Percentiles rank a stretch among this genome's conserved stretches.
Evolutionary conservation across 1,284 basidiomycete genomes (phyloP).

Genomic region (Ganoderma multipileum): DNA sequence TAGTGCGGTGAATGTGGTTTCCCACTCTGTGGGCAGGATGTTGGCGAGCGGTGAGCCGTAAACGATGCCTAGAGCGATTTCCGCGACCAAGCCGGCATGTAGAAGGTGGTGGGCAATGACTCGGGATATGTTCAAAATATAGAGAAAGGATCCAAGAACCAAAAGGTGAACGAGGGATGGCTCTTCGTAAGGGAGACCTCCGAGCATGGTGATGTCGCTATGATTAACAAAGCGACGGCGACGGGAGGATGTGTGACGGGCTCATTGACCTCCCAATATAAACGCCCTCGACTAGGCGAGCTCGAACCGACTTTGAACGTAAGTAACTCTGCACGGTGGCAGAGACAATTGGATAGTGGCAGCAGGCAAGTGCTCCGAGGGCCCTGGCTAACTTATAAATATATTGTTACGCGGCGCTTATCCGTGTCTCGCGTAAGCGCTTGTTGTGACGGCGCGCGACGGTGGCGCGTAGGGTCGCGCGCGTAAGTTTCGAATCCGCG

Average conservation of each 20-base stretch:
- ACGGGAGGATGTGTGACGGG: not conserved
- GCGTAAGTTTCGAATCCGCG: not conserved
- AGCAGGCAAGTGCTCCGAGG: too few relatives aligned
- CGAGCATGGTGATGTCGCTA: not conserved
- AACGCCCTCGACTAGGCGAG: not conserved
- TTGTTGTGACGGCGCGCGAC: not conserved
- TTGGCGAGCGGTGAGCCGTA: constrained; percentile 52
- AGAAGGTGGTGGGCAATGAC: constrained; percentile 31
- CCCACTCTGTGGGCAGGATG: constrained; percentile 48
- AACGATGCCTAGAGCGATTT: constrained; percentile 54
- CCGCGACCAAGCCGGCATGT: constrained; percentile 44
- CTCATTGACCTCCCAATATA: too few relatives aligned
- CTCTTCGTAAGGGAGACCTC: constrained; percentile 32
- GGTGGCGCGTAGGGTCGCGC: not conserved
- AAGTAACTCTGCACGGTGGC: not conserved
- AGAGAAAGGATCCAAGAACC: constrained; percentile 35
- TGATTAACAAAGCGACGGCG: not conserved
- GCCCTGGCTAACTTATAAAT: too few relatives aligned
- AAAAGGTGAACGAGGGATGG: constrained; percentile 33
- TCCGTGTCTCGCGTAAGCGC: not conserved
- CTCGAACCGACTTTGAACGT: not conserved
- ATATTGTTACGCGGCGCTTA: not conserved
- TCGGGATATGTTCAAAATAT: constrained; percentile 34
- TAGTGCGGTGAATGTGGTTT: constrained; percentile 49
- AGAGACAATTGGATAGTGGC: too few relatives aligned